Conservation (phyloP, 331 rosid genomes). For the Arachis monticola region DNA sequence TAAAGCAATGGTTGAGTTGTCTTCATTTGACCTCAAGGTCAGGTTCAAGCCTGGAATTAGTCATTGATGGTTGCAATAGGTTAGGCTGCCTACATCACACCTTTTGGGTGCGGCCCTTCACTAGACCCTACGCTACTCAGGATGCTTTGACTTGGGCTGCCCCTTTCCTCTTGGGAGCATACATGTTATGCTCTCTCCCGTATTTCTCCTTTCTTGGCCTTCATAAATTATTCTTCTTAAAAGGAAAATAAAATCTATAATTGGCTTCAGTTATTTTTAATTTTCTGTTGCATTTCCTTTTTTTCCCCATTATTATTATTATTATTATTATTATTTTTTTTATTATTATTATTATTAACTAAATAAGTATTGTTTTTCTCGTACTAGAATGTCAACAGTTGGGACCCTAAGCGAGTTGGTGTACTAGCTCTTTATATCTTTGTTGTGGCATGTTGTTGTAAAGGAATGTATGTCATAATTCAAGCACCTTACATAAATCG, state of each 20-base stretch:
- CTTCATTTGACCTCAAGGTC: no score
- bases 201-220: neutral
- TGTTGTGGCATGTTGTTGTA: slow-evolving; percentile 58
- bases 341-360: neutral
- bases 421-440: slow-evolving; percentile 67
- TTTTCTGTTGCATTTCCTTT: neutral
- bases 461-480: slow-evolving; percentile 62
- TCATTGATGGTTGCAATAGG: no score
- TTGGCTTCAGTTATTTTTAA: slow-evolving; percentile 18
- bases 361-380: slow-evolving; percentile 31
- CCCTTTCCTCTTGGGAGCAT: no score
- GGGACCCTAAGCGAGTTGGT: slow-evolving; percentile 79
- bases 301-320: neutral
- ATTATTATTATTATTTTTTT: neutral
- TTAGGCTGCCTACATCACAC: no score
- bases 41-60: no score
- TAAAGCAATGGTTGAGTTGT: no score
- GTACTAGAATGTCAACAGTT: slow-evolving; percentile 72
- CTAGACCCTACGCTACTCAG: no score
- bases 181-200: neutral
- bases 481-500: slow-evolving; percentile 64
- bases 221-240: neutral
- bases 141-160: no score
- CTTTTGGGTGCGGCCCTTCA: no score
- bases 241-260: neutral